A percentile compares a stretch with the other conserved stretches of the same genome.
phyloP scores from a whole-genome alignment of 73 alveolate genomes.

The Halteria grandinella region DNA sequence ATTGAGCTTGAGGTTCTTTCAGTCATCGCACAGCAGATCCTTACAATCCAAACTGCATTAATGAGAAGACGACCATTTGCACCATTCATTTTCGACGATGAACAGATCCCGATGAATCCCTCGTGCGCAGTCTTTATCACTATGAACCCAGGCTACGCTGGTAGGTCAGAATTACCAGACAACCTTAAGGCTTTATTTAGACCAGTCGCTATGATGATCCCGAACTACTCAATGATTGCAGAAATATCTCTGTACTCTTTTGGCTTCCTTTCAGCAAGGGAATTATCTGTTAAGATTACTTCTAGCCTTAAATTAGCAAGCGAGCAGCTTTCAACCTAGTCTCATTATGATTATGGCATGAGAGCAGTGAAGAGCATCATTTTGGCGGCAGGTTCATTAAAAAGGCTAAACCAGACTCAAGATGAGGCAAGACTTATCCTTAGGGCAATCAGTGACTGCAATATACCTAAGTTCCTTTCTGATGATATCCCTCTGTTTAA shows the following conservation, averaged over 20 bases:
- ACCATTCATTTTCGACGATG: conserved; percentile 78
- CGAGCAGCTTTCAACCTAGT: conserved; percentile 92
- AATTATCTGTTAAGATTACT: conserved; percentile 86
- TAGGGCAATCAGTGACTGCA: conserved; percentile 96
- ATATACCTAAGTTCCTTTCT: conserved; percentile 94
- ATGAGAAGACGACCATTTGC: conserved; percentile 77
- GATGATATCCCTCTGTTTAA: conserved; percentile 96
- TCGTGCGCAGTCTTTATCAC: conserved; percentile 90
- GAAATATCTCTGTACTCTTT: conserved; percentile 93
- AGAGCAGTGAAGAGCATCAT: conserved; percentile 96
- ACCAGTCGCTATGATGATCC: conserved; percentile 94
- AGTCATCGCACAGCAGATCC: conserved; percentile 95
- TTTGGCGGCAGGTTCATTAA: conserved; percentile 97
- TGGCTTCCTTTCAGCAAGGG: conserved; percentile 95
- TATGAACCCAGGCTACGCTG: conserved; percentile 97
- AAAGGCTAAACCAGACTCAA: conserved; percentile 82
- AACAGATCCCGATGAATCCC: conserved; percentile 68
- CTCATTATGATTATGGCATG: conserved; percentile 99
- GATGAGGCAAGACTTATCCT: conserved; percentile 89
- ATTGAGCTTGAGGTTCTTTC: conserved; percentile 98
- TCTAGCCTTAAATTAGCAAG: conserved; percentile 89
- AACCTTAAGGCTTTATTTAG: conserved; percentile 93
- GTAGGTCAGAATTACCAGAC: conserved; percentile 95
- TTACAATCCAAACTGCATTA: conserved; percentile 88
- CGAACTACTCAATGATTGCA: conserved; percentile 91